phyloP scores from a whole-genome alignment of 176 grass and related monocot genomes.

The Triticum timopheevii region DNA sequence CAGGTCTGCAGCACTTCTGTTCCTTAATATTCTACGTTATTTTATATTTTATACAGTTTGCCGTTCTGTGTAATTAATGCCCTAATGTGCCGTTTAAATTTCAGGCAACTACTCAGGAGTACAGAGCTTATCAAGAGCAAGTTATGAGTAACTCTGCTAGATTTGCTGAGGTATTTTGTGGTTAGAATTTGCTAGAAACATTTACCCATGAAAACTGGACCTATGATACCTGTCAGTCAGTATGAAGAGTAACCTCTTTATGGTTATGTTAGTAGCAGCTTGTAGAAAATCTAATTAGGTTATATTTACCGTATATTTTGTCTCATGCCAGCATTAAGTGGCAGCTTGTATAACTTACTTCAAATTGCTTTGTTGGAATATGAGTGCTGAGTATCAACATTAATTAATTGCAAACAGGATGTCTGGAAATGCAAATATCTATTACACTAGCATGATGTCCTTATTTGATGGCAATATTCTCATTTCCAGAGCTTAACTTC shows the following conservation, averaged over 20 bases:
- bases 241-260: background rate
- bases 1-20: constrained; percentile 55
- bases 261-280: background rate
- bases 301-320: too few species aligned
- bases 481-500: constrained; percentile 56
- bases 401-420: constrained; percentile 1
- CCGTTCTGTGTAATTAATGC: constrained; percentile 3
- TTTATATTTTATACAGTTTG: constrained; percentile 21
- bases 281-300: background rate
- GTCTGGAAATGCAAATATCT: constrained; percentile 20
- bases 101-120: constrained; percentile 83
- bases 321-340: background rate
- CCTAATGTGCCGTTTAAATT: constrained; percentile 20
- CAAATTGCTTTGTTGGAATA: constrained; percentile 14
- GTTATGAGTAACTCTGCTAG: constrained; percentile 91
- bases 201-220: background rate
- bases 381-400: background rate
- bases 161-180: constrained; percentile 78
- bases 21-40: constrained; percentile 19
- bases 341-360: constrained; percentile 7
- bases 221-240: background rate
- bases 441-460: constrained; percentile 2
- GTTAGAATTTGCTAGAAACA: background rate
- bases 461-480: constrained; percentile 41
- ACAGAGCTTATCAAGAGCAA: constrained; percentile 94